Conservation (phyloP, 768 basidiomycete species). For the Panus rudis region DNA sequence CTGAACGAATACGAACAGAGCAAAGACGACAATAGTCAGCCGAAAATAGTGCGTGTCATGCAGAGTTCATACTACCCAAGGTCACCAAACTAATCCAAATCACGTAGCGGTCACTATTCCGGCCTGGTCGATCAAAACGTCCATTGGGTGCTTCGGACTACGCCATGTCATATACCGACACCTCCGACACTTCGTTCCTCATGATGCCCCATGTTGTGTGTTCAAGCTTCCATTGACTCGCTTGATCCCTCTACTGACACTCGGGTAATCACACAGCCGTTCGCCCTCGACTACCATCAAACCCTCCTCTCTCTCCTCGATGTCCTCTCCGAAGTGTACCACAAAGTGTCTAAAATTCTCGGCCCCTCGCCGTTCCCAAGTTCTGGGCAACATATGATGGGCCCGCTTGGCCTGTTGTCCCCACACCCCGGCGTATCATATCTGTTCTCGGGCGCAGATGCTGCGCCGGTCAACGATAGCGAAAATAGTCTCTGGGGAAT, state of each 20-base stretch:
- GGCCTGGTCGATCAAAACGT: constrained; percentile 49
- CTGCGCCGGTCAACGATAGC: constrained; percentile 29
- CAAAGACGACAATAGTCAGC: constrained; percentile 66
- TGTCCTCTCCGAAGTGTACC: constrained; percentile 84
- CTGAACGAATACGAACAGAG: constrained; percentile 74
- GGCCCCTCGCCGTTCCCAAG: constrained; percentile 75
- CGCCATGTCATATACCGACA: constrained; percentile 51
- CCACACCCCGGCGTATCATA: constrained; percentile 83
- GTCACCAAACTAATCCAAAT: not conserved
- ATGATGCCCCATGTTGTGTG: constrained; percentile 69
- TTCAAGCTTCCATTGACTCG: constrained; percentile 8
- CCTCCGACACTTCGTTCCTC: constrained; percentile 62
- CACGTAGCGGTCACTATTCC: constrained; percentile 47
- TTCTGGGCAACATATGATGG: constrained; percentile 67
- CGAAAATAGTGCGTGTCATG: constrained; percentile 53
- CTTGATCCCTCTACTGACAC: not conserved
- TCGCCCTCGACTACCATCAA: constrained; percentile 83
- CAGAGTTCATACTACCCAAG: constrained; percentile 1
- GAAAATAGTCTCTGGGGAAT: constrained; percentile 69
- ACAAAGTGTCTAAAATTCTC: constrained; percentile 77
- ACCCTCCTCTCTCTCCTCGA: constrained; percentile 84
- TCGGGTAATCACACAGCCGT: constrained; percentile 48
- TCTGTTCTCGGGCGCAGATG: constrained; percentile 49
- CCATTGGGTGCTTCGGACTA: constrained; percentile 52
- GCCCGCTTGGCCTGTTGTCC: constrained; percentile 63